Evolutionary conservation across 2,329 filamentous ascomycete genomes (phyloP).

Genomic region (Neofusicoccum laricinum): DNA sequence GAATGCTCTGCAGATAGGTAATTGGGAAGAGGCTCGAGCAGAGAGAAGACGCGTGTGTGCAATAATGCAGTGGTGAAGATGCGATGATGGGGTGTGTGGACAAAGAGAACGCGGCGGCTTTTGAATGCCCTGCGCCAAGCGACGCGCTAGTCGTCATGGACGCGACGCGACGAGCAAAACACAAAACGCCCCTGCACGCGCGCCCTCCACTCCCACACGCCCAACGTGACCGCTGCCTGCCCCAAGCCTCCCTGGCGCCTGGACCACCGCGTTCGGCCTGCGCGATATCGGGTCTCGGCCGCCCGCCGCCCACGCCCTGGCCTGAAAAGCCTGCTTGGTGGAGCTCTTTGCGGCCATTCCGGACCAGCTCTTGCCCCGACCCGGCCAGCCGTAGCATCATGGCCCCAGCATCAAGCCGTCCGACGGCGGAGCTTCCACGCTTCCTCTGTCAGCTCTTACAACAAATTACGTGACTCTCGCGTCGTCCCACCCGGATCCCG

Average conservation of each 20-base stretch:
- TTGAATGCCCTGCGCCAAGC: constrained; percentile 8
- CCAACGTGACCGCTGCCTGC: not conserved
- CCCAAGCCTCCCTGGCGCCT: not conserved
- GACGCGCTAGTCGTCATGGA: constrained; percentile 12
- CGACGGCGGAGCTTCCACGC: constrained; percentile 13
- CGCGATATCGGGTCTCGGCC: constrained; percentile 8
- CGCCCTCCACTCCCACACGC: not conserved
- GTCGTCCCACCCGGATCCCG: not conserved
- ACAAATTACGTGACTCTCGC: not conserved
- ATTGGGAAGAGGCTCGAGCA: not conserved
- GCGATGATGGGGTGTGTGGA: not conserved
- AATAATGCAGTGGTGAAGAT: constrained; percentile 14
- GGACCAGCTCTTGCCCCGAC: not conserved
- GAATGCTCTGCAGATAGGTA: not conserved
- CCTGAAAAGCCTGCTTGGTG: constrained; percentile 8
- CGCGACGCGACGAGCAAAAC: constrained; percentile 14
- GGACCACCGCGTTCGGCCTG: constrained; percentile 9
- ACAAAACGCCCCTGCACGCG: not conserved
- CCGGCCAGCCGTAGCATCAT: not conserved
- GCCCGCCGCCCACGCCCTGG: not conserved
- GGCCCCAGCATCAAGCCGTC: not conserved
- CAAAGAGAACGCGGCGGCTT: constrained; percentile 6
- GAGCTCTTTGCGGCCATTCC: not conserved
- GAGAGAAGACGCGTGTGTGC: not conserved
- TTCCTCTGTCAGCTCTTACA: not conserved